phyloP scores from a whole-genome alignment of 768 basidiomycete genomes.

The Suillus occidentalis region DNA sequence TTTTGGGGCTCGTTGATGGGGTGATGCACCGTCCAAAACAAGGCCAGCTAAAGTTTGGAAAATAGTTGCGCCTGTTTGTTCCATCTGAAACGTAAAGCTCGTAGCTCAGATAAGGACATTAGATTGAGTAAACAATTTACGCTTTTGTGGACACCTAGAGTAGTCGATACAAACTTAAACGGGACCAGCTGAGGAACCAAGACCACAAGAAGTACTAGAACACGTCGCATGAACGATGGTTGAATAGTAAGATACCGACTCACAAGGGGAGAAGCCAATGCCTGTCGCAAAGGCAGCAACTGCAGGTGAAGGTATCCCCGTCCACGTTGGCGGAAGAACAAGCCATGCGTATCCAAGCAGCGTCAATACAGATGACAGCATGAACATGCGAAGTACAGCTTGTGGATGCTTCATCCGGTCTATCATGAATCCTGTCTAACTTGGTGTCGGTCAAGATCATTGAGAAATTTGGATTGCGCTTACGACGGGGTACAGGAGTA shows the following conservation, averaged over 20 bases:
- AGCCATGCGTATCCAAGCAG: constrained; percentile 68
- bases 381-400: constrained; percentile 57
- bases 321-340: constrained; percentile 55
- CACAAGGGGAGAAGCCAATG: constrained; percentile 72
- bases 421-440: constrained; percentile 63
- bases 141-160: constrained; percentile 76
- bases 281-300: constrained; percentile 63
- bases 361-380: constrained; percentile 59
- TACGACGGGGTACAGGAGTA: constrained; percentile 71
- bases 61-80: constrained; percentile 72
- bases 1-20: constrained; percentile 14
- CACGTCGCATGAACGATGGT: constrained; percentile 5
- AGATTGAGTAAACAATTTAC: constrained; percentile 40
- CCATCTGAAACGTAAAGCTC: constrained; percentile 46
- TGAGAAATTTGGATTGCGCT: constrained; percentile 20
- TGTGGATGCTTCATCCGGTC: constrained; percentile 58
- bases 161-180: constrained; percentile 72
- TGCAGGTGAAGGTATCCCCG: constrained; percentile 59
- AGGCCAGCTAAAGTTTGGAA: constrained; percentile 75
- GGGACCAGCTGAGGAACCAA: constrained; percentile 74
- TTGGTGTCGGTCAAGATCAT: constrained; percentile 5
- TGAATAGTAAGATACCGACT: not conserved
- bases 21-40: constrained; percentile 37
- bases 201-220: constrained; percentile 67
- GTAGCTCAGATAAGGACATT: not conserved